A percentile compares a stretch with the other conserved stretches of the same genome.
These are phyloP conservation scores for Dissophora ornata DNA, from an alignment of 192 early-diverging fungal species.

Conservation along the genomic window DNA sequence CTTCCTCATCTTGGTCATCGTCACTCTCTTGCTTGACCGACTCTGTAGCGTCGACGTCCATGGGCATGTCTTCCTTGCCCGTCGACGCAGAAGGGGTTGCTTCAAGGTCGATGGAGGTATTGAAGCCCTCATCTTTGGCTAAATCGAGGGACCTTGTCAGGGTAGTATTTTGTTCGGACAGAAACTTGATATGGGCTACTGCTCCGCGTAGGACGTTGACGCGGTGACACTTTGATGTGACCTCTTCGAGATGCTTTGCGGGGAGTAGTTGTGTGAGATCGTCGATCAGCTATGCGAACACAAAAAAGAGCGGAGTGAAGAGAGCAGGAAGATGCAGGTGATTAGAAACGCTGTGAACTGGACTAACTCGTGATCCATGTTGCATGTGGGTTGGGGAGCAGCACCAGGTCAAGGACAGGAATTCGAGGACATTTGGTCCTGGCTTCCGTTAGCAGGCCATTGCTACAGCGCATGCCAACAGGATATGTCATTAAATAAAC, in stretches of 20 bases:
- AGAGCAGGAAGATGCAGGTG: not conserved
- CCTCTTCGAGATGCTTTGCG: slow-evolving; percentile 51
- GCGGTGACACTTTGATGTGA: slow-evolving; percentile 50
- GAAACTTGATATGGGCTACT: slow-evolving; percentile 53
- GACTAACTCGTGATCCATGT: too few relatives aligned
- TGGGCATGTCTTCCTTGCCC: slow-evolving; percentile 9
- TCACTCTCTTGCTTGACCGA: slow-evolving; percentile 17
- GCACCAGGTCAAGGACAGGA: too few relatives aligned
- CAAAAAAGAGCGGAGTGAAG: slow-evolving; percentile 5
- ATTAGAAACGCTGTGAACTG: too few relatives aligned
- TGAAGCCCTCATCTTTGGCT: slow-evolving; percentile 21
- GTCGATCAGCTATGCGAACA: slow-evolving; percentile 26
- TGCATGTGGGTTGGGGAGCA: too few relatives aligned
- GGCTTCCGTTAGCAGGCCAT: too few relatives aligned
- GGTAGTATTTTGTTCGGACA: slow-evolving; percentile 16
- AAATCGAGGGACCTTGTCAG: slow-evolving; percentile 14
- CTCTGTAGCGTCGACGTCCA: slow-evolving; percentile 29
- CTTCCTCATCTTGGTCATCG: slow-evolving; percentile 14
- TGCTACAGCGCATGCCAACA: too few relatives aligned
- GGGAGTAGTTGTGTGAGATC: slow-evolving; percentile 43
- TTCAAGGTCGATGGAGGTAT: not conserved
- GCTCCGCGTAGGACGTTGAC: slow-evolving; percentile 53
- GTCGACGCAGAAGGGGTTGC: not conserved
- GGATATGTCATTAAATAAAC: too few relatives aligned
- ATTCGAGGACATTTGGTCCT: too few relatives aligned